Base-by-base conservation (phyloP, 306 rosid genomes). In the Citrullus amarus region DNA sequence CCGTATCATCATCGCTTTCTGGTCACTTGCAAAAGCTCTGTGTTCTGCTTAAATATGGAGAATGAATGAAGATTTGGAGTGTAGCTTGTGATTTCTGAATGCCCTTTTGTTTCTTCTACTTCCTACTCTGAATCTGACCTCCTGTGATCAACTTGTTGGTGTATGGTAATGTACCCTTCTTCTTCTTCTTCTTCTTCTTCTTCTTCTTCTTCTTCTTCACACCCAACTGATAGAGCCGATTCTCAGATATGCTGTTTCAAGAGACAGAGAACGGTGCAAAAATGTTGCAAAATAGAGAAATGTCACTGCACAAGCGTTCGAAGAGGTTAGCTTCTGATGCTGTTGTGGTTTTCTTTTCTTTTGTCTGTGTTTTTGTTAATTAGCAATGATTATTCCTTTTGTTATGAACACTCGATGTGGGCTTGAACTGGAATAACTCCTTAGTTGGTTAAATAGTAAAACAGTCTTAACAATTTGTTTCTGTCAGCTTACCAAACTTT, bases 291-390 rank as follows among this genome's bases (percentile, higher is more conserved):
- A 85, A 89, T 78, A 86, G 80, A 83, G 85, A 89, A 71, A 84
- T 83, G 74, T 80, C 91, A 77, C 81, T 79, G 53, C 98, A 85
- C 86, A 92, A 82, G 78, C 97, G 97, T 82, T 95, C 96, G 36
- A 85, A 82, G 86, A 95, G 99, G 97, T 94, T 34, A 60, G 54
- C 50, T 73, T 41, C 72, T 65, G 30, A 69, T 83, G 41, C 46
- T 28, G 8, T 50, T 62, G 74, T 9, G 53, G 39, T 6, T 58
- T 66, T 48, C 39, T 78, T 67, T 28, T 83, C 53, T 85, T 87
- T 51, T 79, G 44, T 87, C 46, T 76, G 54, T 55, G 60, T 75
- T 81, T 85, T 84, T 54, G 78, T 84, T 77, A 48, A 9, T 72
- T 82, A 44, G 79, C 32, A 75, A 81, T 79, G 77, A 78, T 65